Evolutionary conservation across 176 grass and related monocot species (phyloP), one percentile per base, ranked within the genome.

Genomic region (Leersia perrieri): DNA sequence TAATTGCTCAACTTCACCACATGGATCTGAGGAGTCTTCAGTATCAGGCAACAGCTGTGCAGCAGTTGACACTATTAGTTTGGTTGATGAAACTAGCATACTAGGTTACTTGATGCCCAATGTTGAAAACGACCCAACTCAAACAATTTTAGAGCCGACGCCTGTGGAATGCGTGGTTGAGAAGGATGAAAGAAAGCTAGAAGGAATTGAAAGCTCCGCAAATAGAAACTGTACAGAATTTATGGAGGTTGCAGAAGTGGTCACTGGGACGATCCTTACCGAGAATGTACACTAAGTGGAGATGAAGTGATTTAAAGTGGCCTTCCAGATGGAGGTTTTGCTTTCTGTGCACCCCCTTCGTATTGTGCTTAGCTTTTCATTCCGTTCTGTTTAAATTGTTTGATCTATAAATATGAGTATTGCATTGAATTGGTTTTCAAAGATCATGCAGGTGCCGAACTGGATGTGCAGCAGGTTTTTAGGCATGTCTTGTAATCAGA

Each of bases 401-500:
- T 68, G 35, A 20, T 81, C 16, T 88, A 18, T 80, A 76, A 86
- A 90, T 78, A 63, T 49, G 33, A 87, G 75, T 41, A 60, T 60
- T 74, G 62, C 82, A 62, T 85, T 72, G 86, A 86, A 70, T 70
- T 90, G 77, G 77, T 76, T 60, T 77, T 41, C 5, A 84, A 92
- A 88, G 83, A 84, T 89, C 86, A 75, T 82, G 85, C 84, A 84
- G 86, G 91, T 87, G 73, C 58, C 60, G 67, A 53, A 64, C 80
- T 62, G 15, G 88, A 92, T 70, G 77, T 60, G 11, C 28, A 70
- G 22, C 6, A 82, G 60, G 74, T 26, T 74, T 78, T 73, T 45
- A 92, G 95, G 95, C 88, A 98, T 36, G 88, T 67, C 27, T 76
- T 66, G 8, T 72, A 40, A 20, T 61, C 38, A 42, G 0, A 83